phyloP scores from a whole-genome alignment of 495 filamentous ascomycete genomes.

The Trichoderma parareesei region DNA sequence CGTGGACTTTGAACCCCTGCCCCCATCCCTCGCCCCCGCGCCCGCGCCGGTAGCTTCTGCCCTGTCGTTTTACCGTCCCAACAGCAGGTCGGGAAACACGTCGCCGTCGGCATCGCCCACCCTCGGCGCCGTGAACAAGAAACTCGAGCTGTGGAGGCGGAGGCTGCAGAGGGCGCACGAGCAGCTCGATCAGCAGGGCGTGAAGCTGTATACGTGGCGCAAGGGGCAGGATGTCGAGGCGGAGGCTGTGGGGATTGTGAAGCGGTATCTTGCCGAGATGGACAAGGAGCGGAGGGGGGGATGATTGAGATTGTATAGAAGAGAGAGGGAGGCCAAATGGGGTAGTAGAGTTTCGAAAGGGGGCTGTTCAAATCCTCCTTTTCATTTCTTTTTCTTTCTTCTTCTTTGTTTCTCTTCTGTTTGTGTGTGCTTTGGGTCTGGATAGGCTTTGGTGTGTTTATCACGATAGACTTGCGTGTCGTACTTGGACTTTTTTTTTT shows the following conservation, averaged over 20 bases:
- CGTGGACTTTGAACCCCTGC: conserved; percentile 21
- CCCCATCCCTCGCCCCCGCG: conserved; percentile 13
- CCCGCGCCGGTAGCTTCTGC: conserved; percentile 5
- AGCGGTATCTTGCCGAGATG: conserved; percentile 32
- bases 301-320: background rate
- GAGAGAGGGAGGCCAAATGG: background rate
- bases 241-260: conserved; percentile 43
- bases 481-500: background rate
- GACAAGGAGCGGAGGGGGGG: conserved; percentile 13
- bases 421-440: background rate
- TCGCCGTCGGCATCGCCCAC: conserved; percentile 12
- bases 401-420: background rate
- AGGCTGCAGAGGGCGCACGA: conserved; percentile 70
- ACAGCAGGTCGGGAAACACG: background rate
- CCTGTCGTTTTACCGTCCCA: conserved; percentile 10
- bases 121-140: conserved; percentile 52
- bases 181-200: conserved; percentile 56
- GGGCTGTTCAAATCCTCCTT: background rate
- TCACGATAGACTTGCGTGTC: background rate
- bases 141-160: conserved; percentile 74
- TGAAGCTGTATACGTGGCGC: conserved; percentile 76
- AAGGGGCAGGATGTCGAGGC: conserved; percentile 66
- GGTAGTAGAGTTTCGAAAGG: background rate
- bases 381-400: background rate
- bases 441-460: background rate